Conservation (phyloP, 2,329 filamentous ascomycete genomes). For the Chalara sp. region DNA sequence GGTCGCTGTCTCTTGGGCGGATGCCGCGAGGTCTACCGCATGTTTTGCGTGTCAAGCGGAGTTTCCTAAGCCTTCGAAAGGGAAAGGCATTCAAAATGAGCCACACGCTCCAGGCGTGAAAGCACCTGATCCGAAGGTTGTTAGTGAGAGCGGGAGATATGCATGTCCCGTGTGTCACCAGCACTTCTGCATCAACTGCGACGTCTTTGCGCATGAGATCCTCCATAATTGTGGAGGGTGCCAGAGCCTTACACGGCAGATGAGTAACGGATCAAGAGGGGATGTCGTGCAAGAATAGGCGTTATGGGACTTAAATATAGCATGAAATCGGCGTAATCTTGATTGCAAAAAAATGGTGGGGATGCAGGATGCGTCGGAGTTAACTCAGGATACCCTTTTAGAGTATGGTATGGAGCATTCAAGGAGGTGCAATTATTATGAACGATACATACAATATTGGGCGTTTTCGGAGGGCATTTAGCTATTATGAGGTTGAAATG, state of each 20-base stretch:
- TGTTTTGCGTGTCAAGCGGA: slow-evolving; percentile 73
- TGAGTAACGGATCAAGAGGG: slow-evolving; percentile 1
- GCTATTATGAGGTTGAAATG: too few relatives aligned
- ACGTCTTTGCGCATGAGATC: slow-evolving; percentile 89
- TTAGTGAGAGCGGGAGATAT: slow-evolving; percentile 83
- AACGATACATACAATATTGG: too few relatives aligned
- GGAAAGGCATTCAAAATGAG: not conserved
- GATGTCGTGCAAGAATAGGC: not conserved
- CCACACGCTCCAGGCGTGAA: slow-evolving; percentile 20
- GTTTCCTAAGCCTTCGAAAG: slow-evolving; percentile 50
- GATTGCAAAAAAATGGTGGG: not conserved
- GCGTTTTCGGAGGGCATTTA: too few relatives aligned
- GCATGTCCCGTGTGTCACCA: slow-evolving; percentile 79
- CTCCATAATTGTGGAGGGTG: slow-evolving; percentile 96
- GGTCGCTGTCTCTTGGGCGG: slow-evolving; percentile 79
- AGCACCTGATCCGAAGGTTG: slow-evolving; percentile 42
- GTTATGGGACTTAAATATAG: not conserved
- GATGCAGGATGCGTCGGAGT: not conserved
- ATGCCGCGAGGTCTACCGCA: slow-evolving; percentile 47
- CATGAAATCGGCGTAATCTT: not conserved
- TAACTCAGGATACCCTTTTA: too few relatives aligned
- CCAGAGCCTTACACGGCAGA: slow-evolving; percentile 21
- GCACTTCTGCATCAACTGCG: slow-evolving; percentile 98
- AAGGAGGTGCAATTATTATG: too few relatives aligned
- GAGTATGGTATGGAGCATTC: too few relatives aligned